Conservation (phyloP, 768 basidiomycete genomes). For the Naganishia antarctica region DNA sequence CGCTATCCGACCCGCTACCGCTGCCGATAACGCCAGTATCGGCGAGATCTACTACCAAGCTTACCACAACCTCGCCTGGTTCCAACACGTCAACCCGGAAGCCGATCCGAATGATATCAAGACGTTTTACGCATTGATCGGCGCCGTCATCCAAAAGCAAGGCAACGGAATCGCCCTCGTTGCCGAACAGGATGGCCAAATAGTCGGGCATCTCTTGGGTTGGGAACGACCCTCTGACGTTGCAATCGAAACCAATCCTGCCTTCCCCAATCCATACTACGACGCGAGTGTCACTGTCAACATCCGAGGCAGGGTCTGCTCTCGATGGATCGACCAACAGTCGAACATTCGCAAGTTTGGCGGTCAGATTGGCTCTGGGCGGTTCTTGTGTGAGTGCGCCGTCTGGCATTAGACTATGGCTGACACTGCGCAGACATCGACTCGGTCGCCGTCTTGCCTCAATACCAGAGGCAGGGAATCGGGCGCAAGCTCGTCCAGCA, state of each 20-base stretch:
- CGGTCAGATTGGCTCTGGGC: conserved; percentile 4
- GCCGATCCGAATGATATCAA: background rate
- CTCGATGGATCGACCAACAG: conserved; percentile 10
- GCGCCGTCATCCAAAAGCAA: background rate
- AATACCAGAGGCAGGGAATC: conserved; percentile 11
- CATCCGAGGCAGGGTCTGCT: background rate
- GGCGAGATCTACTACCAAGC: conserved; percentile 12
- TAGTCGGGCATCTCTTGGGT: background rate
- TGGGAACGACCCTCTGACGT: conserved; percentile 3
- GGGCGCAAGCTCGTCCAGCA: conserved; percentile 8
- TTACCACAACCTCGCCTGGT: conserved; percentile 2
- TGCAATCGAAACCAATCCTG: background rate
- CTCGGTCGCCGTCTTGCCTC: conserved; percentile 6
- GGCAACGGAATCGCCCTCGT: background rate
- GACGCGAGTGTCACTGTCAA: background rate
- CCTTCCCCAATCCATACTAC: conserved; percentile 10
- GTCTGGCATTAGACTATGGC: background rate
- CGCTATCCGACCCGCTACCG: conserved; percentile 4
- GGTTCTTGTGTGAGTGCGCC: conserved; percentile 8
- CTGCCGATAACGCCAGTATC: background rate
- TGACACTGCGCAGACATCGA: background rate
- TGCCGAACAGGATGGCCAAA: background rate
- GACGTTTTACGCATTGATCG: background rate
- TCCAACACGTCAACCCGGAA: conserved; percentile 15
- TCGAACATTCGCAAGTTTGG: background rate